phyloP scores from a whole-genome alignment of 148 eudicot species.

The Rhododendron molle region DNA sequence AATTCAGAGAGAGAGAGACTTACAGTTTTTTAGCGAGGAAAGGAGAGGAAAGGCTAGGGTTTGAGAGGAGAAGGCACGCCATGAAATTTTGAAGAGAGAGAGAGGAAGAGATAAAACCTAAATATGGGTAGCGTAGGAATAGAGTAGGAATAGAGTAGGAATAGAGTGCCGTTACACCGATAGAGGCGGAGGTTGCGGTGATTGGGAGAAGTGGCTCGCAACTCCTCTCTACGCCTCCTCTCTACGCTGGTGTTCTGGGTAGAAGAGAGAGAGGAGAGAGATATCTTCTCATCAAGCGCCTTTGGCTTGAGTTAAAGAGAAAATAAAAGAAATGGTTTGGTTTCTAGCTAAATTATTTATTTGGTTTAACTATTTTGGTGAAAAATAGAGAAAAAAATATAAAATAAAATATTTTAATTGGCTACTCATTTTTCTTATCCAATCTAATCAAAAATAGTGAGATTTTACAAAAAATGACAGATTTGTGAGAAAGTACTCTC shows the following conservation, averaged over 20 bases:
- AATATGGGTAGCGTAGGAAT: neutral
- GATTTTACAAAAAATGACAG: no score
- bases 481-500: neutral
- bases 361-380: no score
- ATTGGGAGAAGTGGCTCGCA: neutral
- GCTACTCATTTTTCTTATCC: no score
- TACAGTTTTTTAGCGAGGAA: conserved; percentile 48
- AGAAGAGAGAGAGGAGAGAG: neutral
- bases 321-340: no score
- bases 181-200: neutral
- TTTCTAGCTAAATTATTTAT: no score
- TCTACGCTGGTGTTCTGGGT: neutral
- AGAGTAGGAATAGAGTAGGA: no score
- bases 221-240: neutral
- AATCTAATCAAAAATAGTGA: no score
- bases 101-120: neutral
- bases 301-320: no score
- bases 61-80: conserved; percentile 49
- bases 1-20: neutral
- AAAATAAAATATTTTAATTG: no score
- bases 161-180: neutral
- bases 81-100: conserved; percentile 9
- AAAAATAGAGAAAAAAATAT: no score
- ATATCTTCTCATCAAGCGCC: no score
- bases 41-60: conserved; percentile 52